Conservation (phyloP, 495 filamentous ascomycete species). For the Platismatia glauca region DNA sequence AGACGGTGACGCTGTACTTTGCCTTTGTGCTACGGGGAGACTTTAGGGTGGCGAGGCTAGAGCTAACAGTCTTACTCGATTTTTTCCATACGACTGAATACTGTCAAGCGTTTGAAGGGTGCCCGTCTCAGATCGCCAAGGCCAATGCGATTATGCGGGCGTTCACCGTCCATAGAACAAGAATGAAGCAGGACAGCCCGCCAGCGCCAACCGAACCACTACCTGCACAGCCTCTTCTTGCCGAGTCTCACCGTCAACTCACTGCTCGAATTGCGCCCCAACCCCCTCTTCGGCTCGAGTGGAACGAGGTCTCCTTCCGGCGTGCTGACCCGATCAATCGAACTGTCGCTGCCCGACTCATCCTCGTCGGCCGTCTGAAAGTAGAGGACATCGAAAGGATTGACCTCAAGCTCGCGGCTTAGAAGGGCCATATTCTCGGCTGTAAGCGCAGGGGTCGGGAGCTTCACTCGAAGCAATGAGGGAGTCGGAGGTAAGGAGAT, state of each 20-base stretch:
- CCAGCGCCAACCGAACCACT: not conserved
- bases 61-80: too few relatives aligned
- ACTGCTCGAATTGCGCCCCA: not conserved
- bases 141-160: not conserved
- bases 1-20: too few relatives aligned
- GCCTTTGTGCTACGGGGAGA: too few relatives aligned
- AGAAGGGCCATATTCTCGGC: constrained; percentile 20
- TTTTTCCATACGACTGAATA: too few relatives aligned
- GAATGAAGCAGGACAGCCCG: not conserved
- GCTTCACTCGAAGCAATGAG: not conserved
- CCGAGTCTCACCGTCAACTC: not conserved
- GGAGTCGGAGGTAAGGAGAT: constrained; percentile 3
- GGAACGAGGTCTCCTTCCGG: not conserved
- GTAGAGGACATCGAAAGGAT: constrained; percentile 6
- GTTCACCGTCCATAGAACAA: not conserved
- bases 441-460: constrained; percentile 16
- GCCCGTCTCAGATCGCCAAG: not conserved
- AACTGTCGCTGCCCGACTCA: not conserved
- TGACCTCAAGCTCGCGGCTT: constrained; percentile 15
- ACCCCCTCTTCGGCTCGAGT: not conserved
- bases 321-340: not conserved
- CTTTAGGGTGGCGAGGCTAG: too few relatives aligned
- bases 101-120: too few relatives aligned
- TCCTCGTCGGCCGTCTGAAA: not conserved
- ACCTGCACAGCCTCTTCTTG: not conserved